Conservation (phyloP, 2,329 filamentous ascomycete species). For the Epichloe brachyelytri region DNA sequence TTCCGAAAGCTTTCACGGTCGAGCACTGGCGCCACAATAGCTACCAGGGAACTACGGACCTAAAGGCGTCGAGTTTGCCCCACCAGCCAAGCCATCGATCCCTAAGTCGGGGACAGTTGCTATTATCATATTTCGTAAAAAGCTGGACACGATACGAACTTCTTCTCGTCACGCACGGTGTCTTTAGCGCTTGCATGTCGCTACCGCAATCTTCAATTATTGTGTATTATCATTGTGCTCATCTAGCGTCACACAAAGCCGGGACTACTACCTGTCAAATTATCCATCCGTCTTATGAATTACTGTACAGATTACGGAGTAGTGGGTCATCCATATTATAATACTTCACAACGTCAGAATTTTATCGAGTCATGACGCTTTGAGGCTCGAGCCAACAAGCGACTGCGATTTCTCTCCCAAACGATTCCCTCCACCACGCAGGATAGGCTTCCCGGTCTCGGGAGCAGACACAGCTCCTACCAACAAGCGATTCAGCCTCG, state of each 20-base stretch:
- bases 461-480: background rate
- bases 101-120: background rate
- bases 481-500: slow-evolving; percentile 7
- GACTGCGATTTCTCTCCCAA: too few species aligned
- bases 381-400: background rate
- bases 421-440: background rate
- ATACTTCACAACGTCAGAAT: background rate
- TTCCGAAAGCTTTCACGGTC: too few species aligned
- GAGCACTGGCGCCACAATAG: background rate
- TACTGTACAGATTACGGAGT: background rate
- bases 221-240: too few species aligned
- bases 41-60: too few species aligned
- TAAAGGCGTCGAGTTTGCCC: background rate
- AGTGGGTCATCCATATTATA: background rate
- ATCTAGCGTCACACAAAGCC: too few species aligned
- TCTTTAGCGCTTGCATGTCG: background rate
- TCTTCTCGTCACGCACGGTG: background rate
- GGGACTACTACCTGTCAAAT: too few species aligned
- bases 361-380: background rate
- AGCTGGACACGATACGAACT: background rate
- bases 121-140: background rate
- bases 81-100: background rate
- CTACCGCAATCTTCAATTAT: background rate
- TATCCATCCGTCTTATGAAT: too few species aligned
- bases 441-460: background rate